Conservation (phyloP, 78 protist species). For the Protostelium mycophagum region DNA sequence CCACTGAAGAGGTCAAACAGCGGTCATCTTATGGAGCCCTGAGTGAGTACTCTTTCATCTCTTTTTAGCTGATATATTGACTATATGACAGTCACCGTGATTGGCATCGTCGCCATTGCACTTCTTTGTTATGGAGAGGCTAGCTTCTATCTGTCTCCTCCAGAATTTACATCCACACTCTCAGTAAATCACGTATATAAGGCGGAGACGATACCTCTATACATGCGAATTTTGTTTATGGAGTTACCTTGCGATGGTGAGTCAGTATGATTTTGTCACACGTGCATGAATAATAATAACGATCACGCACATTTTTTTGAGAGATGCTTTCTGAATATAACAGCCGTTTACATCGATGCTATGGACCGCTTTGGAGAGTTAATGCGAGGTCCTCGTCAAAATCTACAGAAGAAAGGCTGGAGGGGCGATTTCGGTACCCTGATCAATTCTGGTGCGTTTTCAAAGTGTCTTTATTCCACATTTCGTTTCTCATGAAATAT, state of each 20-base stretch:
- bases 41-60: too few species aligned
- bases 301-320: too few species aligned
- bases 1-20: background rate
- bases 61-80: background rate
- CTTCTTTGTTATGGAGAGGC: background rate
- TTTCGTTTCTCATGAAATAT: background rate
- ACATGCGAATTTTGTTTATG: background rate
- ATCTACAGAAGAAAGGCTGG: background rate
- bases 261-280: background rate
- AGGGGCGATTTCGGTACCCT: background rate
- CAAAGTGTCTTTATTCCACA: background rate
- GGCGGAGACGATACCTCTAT: background rate
- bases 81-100: background rate
- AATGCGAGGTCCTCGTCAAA: background rate
- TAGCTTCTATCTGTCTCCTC: background rate
- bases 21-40: background rate
- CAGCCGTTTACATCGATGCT: background rate
- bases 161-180: background rate
- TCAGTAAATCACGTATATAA: background rate
- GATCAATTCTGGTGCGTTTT: background rate
- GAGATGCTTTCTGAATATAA: too few species aligned
- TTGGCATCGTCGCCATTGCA: background rate
- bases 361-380: background rate
- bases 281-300: background rate
- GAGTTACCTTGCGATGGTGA: background rate